phyloP scores from a whole-genome alignment of 768 basidiomycete species.

The Russula vinacea region DNA sequence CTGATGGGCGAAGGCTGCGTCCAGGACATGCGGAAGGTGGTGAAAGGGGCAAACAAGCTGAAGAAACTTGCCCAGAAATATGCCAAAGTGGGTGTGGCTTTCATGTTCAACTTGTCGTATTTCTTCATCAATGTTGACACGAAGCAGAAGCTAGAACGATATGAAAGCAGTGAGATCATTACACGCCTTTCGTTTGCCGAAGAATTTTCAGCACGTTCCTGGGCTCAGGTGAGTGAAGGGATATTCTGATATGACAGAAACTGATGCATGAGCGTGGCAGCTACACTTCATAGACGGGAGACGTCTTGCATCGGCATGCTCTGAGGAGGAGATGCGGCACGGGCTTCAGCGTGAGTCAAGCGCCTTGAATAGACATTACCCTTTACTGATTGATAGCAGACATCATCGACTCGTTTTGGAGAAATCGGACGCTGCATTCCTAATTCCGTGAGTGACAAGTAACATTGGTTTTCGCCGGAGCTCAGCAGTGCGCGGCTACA shows the following conservation, averaged over 20 bases:
- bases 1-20: conserved; percentile 9
- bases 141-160: background rate
- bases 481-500: background rate
- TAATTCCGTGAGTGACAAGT: conserved; percentile 21
- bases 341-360: conserved; percentile 9
- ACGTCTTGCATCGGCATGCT: conserved; percentile 3
- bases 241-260: background rate
- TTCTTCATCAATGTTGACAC: conserved; percentile 3
- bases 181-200: conserved; percentile 12
- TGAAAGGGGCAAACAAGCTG: background rate
- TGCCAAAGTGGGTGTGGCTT: conserved; percentile 8
- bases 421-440: conserved; percentile 12
- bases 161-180: conserved; percentile 3
- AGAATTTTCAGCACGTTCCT: conserved; percentile 24
- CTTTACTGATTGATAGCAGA: conserved; percentile 3
- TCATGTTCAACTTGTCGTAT: background rate
- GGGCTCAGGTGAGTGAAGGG: conserved; percentile 18
- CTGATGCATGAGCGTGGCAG: conserved; percentile 7
- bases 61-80: conserved; percentile 19
- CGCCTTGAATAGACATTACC: background rate
- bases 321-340: conserved; percentile 16
- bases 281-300: conserved; percentile 10
- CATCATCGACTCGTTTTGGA: conserved; percentile 4
- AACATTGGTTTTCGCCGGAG: background rate
- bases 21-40: conserved; percentile 22